Evolutionary conservation across 495 filamentous ascomycete species (phyloP), one percentile per base, ranked within the genome.

Genomic region (Penicillium silybi): DNA sequence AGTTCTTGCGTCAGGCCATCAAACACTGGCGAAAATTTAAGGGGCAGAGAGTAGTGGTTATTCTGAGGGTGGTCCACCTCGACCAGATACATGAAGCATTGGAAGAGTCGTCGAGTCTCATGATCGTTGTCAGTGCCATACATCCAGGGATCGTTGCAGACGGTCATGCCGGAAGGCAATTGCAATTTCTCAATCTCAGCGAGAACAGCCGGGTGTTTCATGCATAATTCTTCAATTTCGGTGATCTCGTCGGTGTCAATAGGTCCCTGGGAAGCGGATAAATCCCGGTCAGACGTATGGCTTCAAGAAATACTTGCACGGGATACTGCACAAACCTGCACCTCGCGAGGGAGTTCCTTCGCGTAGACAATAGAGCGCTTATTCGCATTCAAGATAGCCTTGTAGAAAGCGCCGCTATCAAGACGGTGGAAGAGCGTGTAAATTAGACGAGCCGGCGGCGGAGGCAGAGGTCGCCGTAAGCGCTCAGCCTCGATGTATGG

Each of bases 11-110:
- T 85, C 15, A 74, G 72, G 2, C 81, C 80, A 54, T 84, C 82
- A 29, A 95, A 74, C 10, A 92, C 87, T 0, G 89, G 88, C 5
- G 85, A 89, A 56, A 93, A 86, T 19, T 85, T 80, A 46, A 91
- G 77, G 0, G 89, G 89, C 29, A 90, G 76, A 0, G 89, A 84
- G 63, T 95, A 95, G 58, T 92, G 86, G 60, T 91, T 92, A 50
- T 75, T 69, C 50, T 75, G 64, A 4, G 70, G 68, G 41, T 75
- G 70, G 25, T 73, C 68, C 8, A 68, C 65, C 6, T 57, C 63
- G 2, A 75, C 56, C 40, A 75, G 62, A 34, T 75, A 75, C 67
- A 75, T 71, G 50, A 73, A 75, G 53, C 70, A 73, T 52, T 75
- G 72, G 50, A 74, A 73, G 15, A 73, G 66, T 0, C 72, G 69